phyloP scores from a whole-genome alignment of 371 early-diverging fungal species.

The Mucor indicus region DNA sequence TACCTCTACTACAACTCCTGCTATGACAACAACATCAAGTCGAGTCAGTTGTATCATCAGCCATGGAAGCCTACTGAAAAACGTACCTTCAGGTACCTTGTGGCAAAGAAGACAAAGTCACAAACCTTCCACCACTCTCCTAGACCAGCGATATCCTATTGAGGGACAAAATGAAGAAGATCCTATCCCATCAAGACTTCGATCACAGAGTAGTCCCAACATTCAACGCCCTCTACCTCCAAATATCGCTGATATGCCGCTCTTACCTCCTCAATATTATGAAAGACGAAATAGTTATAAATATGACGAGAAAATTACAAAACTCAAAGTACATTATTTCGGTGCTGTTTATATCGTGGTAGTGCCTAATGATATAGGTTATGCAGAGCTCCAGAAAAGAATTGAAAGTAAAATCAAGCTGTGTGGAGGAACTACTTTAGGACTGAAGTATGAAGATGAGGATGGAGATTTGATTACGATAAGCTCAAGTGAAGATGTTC shows the following conservation, averaged over 20 bases:
- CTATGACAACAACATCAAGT: not conserved
- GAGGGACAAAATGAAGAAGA: not conserved
- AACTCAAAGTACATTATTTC: conserved; percentile 83
- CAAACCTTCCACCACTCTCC: not conserved
- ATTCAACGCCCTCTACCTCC: conserved; percentile 33
- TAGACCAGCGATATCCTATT: not conserved
- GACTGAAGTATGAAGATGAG: conserved; percentile 88
- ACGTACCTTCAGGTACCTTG: conserved; percentile 16
- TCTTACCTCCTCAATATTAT: conserved; percentile 4
- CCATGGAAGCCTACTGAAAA: too few species aligned
- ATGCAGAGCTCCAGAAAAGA: conserved; percentile 67
- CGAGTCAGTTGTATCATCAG: not conserved
- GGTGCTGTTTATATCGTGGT: conserved; percentile 86
- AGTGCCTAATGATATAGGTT: conserved; percentile 71
- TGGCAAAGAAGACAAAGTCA: conserved; percentile 24
- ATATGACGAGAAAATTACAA: conserved; percentile 35
- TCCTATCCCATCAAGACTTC: conserved; percentile 24
- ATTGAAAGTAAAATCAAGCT: conserved; percentile 78
- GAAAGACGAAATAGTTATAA: conserved; percentile 8
- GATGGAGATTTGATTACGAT: conserved; percentile 88
- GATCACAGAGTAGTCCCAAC: conserved; percentile 64
- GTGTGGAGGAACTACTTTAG: conserved; percentile 52
- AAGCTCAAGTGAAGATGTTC: conserved; percentile 84
- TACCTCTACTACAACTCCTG: conserved; percentile 15
- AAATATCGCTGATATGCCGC: not conserved